phyloP scores from a whole-genome alignment of 164 flowering plant genomes.

The Magnolia changhungtana region DNA sequence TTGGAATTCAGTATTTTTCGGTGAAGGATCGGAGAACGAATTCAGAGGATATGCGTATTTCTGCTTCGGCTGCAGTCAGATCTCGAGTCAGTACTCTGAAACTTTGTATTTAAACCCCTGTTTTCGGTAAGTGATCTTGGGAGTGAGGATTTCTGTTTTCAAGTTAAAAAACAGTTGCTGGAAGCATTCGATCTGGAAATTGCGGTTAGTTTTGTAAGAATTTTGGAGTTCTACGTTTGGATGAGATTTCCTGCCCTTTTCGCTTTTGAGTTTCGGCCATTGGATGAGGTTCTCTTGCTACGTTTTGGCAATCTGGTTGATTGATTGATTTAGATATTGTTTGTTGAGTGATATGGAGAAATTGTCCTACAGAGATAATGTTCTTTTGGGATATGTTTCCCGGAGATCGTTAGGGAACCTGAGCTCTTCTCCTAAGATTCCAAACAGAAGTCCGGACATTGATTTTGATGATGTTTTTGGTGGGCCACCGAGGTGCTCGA shows the following conservation, averaged over 20 bases:
- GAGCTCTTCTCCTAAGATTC: slow-evolving; percentile 13
- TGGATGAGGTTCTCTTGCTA: not conserved
- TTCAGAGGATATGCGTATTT: not conserved
- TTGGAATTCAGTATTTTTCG: not conserved
- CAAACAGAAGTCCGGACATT: slow-evolving; percentile 36
- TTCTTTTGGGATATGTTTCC: slow-evolving; percentile 31
- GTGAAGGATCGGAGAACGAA: not conserved
- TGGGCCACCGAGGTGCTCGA: slow-evolving; percentile 84
- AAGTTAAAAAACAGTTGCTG: not conserved
- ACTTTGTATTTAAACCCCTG: not conserved
- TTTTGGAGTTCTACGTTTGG: not conserved
- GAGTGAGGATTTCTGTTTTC: not conserved
- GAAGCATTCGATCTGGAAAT: not conserved
- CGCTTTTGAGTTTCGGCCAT: not conserved
- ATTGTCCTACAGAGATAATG: slow-evolving; percentile 35
- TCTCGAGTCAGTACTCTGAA: not conserved
- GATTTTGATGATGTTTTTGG: slow-evolving; percentile 91
- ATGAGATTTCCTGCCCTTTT: slow-evolving; percentile 3
- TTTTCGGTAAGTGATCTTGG: not conserved
- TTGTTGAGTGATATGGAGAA: slow-evolving; percentile 41
- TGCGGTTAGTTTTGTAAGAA: not conserved
- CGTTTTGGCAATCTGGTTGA: not conserved
- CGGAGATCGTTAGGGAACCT: slow-evolving; percentile 25
- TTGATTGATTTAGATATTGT: not conserved
- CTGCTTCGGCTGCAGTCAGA: not conserved